phyloP scores from a whole-genome alignment of 2,329 filamentous ascomycete species.

The Fusarium algeriense region DNA sequence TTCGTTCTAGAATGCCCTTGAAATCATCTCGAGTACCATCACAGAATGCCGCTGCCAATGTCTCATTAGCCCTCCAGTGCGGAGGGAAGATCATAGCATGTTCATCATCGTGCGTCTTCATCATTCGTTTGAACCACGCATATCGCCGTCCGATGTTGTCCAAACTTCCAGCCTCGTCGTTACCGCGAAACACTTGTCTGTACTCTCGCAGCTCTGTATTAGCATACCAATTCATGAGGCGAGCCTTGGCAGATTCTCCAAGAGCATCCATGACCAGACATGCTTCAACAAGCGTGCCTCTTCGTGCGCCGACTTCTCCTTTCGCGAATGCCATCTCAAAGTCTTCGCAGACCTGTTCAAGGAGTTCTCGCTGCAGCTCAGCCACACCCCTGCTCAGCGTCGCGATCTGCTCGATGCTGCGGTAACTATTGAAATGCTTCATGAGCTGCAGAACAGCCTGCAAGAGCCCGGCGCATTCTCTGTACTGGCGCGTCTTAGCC shows the following conservation, averaged over 20 bases:
- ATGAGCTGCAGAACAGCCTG: conserved; percentile 97
- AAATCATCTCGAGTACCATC: conserved; percentile 97
- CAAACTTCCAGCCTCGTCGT: conserved; percentile 93
- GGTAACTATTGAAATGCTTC: conserved; percentile 98
- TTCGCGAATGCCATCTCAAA: conserved; percentile 97
- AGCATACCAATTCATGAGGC: conserved; percentile 95
- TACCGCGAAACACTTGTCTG: conserved; percentile 92
- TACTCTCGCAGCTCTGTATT: conserved; percentile 98
- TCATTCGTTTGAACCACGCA: conserved; percentile 94
- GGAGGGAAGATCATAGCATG: conserved; percentile 88
- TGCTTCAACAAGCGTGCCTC: conserved; percentile 81
- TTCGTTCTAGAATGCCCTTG: conserved; percentile 89
- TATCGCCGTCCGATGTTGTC: conserved; percentile 97
- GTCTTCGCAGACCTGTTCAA: conserved; percentile 99
- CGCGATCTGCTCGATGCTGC: conserved; percentile 98
- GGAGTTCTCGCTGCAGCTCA: conserved; percentile 89
- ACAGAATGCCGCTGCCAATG: conserved; percentile 90
- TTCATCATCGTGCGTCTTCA: conserved; percentile 96
- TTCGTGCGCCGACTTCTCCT: conserved; percentile 79
- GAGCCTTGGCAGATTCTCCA: conserved; percentile 84
- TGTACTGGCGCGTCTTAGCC: conserved; percentile 88
- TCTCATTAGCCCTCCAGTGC: conserved; percentile 90
- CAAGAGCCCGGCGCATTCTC: conserved; percentile 92
- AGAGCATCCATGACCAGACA: conserved; percentile 95
- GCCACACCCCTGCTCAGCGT: conserved; percentile 91